Percentiles rank a stretch among this genome's conserved stretches.
These are phyloP conservation scores for Hyaloscypha hepaticicola DNA, from an alignment of 495 filamentous ascomycete genomes.

Conservation along the genomic window DNA sequence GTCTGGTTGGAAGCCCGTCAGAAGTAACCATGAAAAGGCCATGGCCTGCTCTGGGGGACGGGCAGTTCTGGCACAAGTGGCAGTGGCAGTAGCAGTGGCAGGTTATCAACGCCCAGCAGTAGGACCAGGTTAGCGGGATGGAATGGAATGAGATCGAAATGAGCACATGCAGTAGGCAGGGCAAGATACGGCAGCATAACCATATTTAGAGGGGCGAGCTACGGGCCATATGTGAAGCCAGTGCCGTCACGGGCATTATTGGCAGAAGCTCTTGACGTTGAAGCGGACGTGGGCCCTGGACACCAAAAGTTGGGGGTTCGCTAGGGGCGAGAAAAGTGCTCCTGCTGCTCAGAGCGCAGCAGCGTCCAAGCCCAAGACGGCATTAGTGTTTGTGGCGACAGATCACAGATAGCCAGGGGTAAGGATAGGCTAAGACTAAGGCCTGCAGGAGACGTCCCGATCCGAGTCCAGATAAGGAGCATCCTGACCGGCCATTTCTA, in stretches of 20 bases:
- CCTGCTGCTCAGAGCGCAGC: too few species aligned
- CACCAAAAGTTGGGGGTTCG: background rate
- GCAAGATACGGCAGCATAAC: background rate
- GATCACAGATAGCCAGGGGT: background rate
- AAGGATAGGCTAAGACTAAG: background rate
- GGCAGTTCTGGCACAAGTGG: too few species aligned
- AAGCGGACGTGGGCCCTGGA: background rate
- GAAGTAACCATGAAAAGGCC: background rate
- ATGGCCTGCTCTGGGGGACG: background rate
- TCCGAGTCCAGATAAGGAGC: background rate
- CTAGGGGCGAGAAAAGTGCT: background rate
- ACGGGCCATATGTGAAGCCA: background rate
- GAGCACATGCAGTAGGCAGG: background rate
- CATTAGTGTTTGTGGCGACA: background rate
- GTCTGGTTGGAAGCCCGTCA: background rate
- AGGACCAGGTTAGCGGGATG: constrained; percentile 1
- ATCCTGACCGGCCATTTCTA: background rate
- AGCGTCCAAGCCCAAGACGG: background rate
- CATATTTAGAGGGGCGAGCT: background rate
- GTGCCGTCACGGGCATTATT: background rate
- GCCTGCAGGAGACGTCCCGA: background rate
- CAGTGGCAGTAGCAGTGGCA: too few species aligned
- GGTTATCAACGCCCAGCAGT: background rate
- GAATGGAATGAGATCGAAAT: background rate
- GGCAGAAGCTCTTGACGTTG: background rate